These are phyloP conservation scores for Xanthoconium purpureum DNA, from an alignment of 768 basidiomycete species.

Conservation along the genomic window DNA sequence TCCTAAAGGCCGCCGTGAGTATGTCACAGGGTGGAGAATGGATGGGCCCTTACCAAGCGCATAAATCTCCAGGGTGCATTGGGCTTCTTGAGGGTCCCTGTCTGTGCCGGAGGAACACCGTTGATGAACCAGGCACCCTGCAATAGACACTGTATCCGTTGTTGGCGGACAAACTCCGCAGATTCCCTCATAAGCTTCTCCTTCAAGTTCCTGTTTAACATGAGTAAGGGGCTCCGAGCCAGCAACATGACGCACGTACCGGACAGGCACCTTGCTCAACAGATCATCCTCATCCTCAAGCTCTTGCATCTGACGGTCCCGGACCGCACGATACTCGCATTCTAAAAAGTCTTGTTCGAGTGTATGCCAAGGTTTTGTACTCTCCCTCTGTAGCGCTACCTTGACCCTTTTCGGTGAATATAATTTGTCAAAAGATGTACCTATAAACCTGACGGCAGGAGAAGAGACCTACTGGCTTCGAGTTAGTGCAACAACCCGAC, in stretches of 20 bases:
- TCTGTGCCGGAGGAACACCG: constrained; percentile 52
- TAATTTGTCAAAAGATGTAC: constrained; percentile 5
- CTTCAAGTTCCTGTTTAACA: constrained; percentile 64
- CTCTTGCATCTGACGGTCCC: constrained; percentile 88
- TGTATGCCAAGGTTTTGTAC: constrained; percentile 74
- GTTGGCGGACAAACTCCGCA: constrained; percentile 84
- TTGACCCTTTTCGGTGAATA: constrained; percentile 52
- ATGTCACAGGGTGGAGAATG: neutral
- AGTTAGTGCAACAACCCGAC: constrained; percentile 71
- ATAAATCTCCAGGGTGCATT: constrained; percentile 81
- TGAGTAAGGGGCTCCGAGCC: constrained; percentile 3
- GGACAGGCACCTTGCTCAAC: constrained; percentile 77
- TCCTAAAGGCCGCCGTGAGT: constrained; percentile 48
- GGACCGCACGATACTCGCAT: constrained; percentile 79
- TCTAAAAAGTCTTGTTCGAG: constrained; percentile 80
- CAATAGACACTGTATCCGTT: constrained; percentile 82
- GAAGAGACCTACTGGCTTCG: constrained; percentile 71
- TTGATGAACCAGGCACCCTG: constrained; percentile 94
- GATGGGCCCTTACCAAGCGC: constrained; percentile 57
- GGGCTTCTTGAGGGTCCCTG: constrained; percentile 48
- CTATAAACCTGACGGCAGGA: neutral
- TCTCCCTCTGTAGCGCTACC: constrained; percentile 71
- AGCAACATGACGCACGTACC: constrained; percentile 45
- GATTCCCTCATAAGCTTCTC: constrained; percentile 87
- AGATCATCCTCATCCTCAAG: constrained; percentile 86